Percentiles rank a stretch among this genome's conserved stretches.
phyloP scores from a whole-genome alignment of 2,329 filamentous ascomycete species.

The Beauveria bassiana region DNA sequence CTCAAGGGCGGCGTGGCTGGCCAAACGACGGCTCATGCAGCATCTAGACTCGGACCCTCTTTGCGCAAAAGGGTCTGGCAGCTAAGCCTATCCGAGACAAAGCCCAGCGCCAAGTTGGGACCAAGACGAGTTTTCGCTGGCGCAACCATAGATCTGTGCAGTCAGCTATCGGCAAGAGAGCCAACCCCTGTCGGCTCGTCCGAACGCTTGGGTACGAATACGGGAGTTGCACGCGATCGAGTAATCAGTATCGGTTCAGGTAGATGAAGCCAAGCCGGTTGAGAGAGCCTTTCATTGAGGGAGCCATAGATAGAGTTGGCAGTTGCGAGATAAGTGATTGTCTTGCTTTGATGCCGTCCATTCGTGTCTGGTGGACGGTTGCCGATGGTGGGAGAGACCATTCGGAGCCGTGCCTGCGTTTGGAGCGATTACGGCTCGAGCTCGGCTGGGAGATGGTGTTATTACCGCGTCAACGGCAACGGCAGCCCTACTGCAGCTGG shows the following conservation, averaged over 20 bases:
- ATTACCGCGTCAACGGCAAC: slow-evolving; percentile 5
- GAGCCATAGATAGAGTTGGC: background rate
- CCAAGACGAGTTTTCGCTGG: background rate
- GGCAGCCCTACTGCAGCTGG: background rate
- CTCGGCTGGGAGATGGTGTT: slow-evolving; percentile 6
- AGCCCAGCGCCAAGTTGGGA: background rate
- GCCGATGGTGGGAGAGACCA: background rate
- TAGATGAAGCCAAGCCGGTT: background rate
- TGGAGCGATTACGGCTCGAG: slow-evolving; percentile 11
- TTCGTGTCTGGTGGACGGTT: background rate
- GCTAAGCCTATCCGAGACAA: slow-evolving; percentile 6
- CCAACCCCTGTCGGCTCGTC: background rate
- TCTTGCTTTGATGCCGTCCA: background rate
- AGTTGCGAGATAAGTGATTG: background rate
- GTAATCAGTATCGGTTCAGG: no score
- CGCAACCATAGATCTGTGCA: slow-evolving; percentile 5
- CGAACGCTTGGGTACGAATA: slow-evolving; percentile 7
- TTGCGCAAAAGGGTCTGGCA: background rate
- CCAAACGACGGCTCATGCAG: background rate
- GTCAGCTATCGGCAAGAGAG: background rate
- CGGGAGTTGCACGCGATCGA: slow-evolving; percentile 7
- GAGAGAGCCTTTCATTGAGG: background rate
- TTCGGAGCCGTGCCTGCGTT: background rate
- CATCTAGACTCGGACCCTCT: background rate
- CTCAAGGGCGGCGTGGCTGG: background rate